Evolutionary conservation across 192 early-diverging fungal species (phyloP), one percentile per base, ranked within the genome.

Genomic region (Paraglomus brasilianum): DNA sequence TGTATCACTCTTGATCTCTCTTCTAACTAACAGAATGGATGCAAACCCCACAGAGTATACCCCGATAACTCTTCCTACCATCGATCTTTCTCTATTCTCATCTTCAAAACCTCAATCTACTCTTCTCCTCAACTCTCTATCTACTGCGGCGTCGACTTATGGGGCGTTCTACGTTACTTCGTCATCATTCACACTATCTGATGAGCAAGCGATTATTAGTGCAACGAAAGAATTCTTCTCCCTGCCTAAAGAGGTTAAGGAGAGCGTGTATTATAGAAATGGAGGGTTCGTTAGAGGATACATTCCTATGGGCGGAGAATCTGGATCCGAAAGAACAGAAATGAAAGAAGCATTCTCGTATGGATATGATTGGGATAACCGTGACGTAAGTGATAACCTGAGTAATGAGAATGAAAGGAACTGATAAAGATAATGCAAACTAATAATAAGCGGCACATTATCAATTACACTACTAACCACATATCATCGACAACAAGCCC

Each of bases 321-420:
- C 83, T 22, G 86, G 86, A 10, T 83, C 82, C 2, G 39, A 73
- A 5, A 77, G 77, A 7, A 75, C 81, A 21, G 86, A 88, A 72
- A 71, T 82, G 19, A 88, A 88, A 72, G 82, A 86, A 67, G 86
- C 80, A 0, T 87, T 88, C 51, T 76, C 74, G 10, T 87, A 85
- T 65, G 86, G 86, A 0, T 81, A 78, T 39, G 74, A 77, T 5
- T 80, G 80, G 79, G 30, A 43, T 21, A 43, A 57, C 11, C 11
- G 45, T 4, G 42, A 63, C 11, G 70, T 62, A 24, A 52, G 43
- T 22, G n/a, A 30, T 30, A 30, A 30, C 30, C 30, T 3, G 30
- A 30, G 30, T 30, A 30, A 30, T 30, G 30, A 30, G 30, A 30
- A 30, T 30, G 30, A 30, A 30, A 30, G 3, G 3, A 30, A 30